Base-by-base conservation (phyloP, 192 early-diverging fungal species). In the Podochytrium sp. region DNA sequence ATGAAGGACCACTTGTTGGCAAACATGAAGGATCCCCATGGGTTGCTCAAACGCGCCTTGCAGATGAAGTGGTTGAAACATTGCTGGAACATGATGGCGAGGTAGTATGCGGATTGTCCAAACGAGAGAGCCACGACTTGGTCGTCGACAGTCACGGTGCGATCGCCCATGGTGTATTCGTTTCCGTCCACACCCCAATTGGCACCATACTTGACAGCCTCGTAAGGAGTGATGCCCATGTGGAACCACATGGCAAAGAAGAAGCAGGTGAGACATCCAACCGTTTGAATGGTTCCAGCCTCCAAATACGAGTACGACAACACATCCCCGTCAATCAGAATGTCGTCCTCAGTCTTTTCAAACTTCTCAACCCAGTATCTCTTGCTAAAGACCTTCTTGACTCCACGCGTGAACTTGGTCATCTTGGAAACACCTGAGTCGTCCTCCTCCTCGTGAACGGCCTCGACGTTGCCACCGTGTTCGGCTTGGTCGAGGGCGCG, bases 51-150 rank as follows among this genome's bases (percentile, higher is more conserved):
- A 14, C 92, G 76, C 47, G 91, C 90, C 86, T 97, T 98, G 83
- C 92, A 94, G 29, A 93, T 92, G 78, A 98, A 98, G 82, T 95
- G 79, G 80, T 98, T 98, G 85, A 92, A 97, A 39, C 95, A 88
- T 77, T 98, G 96, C 80, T 92, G 87, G 68, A 96, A 80, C 55
- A 96, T 83, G 39, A 98, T 83, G 32, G 84, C 83, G 10, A 93
- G 80, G 77, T 94, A 95, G 63, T 86, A 87, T 20, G 84, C 86
- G 12, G 93, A 92, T 71, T 94, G 94, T 20, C 90, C 95, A 77
- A 92, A 88, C 63, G 82, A 86, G 2, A 95, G 78, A 16, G 93
- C 87, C 38, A 90, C 84, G 25, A 80, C 78, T 81, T 97, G 90
- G 1, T 78, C 65, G 5, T 73, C 75, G 27, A 84, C 91, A 34